Conservation (phyloP, 2,329 filamentous ascomycete species). For the Neonectria magnoliae region DNA sequence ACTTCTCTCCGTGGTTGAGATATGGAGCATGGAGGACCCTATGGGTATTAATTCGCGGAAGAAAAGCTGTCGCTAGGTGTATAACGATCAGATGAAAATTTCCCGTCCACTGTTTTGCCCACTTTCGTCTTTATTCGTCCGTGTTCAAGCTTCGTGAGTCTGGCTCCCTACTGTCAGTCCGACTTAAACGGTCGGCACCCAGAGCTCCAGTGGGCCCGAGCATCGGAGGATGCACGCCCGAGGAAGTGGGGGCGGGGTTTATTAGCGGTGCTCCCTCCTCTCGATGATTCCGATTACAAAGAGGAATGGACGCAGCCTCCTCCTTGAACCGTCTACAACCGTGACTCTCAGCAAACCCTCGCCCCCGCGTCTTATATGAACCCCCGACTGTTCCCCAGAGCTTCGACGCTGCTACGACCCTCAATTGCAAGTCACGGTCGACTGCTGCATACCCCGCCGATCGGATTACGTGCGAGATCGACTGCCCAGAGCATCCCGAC, state of each 20-base stretch:
- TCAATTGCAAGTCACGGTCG: constrained; percentile 5
- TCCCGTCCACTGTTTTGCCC: not conserved
- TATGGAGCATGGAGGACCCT: not conserved
- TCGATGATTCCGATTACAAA: constrained; percentile 2
- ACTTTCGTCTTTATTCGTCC: not conserved
- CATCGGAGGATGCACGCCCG: constrained; percentile 17
- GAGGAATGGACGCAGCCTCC: constrained; percentile 1
- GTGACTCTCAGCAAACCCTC: not conserved
- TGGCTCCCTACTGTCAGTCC: not conserved
- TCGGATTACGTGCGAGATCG: constrained; percentile 10
- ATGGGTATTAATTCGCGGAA: not conserved
- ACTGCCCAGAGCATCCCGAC: constrained; percentile 10
- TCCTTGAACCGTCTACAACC: constrained; percentile 18
- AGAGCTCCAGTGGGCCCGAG: constrained; percentile 21
- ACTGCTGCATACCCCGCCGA: not conserved
- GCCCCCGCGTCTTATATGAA: constrained; percentile 26
- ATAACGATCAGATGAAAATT: not conserved
- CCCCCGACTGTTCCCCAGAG: constrained; percentile 19
- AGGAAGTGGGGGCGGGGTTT: constrained; percentile 23
- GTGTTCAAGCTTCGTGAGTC: not conserved
- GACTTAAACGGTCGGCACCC: not conserved
- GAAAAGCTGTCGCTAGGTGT: not conserved
- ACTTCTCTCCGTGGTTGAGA: constrained; percentile 1
- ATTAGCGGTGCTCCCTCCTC: not conserved
- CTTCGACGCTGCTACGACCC: constrained; percentile 10